Evolutionary conservation across 768 basidiomycete species (phyloP).

Genomic region (Gloeopeniophorella convolvens): DNA sequence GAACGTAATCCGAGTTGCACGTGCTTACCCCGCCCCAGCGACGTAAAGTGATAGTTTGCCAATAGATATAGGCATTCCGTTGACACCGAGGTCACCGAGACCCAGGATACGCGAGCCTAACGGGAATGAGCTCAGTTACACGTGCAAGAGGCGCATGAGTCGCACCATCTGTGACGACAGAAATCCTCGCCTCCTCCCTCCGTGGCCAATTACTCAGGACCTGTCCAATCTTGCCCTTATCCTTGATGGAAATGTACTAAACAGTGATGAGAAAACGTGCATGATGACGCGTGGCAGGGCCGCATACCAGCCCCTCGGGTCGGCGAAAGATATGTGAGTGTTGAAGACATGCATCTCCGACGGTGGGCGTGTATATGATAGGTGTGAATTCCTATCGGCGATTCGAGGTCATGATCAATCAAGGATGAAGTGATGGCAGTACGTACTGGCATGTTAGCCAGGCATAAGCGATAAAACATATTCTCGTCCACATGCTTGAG

Average conservation of each 20-base stretch:
- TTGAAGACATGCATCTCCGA: conserved; percentile 85
- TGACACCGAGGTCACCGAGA: conserved; percentile 75
- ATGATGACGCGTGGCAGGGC: neutral
- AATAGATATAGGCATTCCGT: conserved; percentile 83
- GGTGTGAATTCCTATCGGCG: conserved; percentile 49
- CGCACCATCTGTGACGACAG: conserved; percentile 87
- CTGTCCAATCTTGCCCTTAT: conserved; percentile 71
- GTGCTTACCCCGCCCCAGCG: conserved; percentile 75
- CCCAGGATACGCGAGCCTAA: conserved; percentile 84
- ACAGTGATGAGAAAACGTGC: neutral
- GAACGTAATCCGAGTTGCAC: neutral
- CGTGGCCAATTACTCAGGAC: conserved; percentile 70
- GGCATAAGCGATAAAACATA: conserved; percentile 74
- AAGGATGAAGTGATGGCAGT: conserved; percentile 1
- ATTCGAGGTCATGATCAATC: neutral
- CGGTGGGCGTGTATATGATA: conserved; percentile 88
- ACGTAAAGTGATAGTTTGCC: conserved; percentile 92
- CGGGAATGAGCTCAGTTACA: neutral
- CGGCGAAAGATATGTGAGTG: conserved; percentile 73
- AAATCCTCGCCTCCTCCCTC: conserved; percentile 72
- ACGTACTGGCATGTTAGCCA: conserved; percentile 60
- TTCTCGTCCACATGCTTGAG: conserved; percentile 66
- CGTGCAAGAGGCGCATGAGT: neutral
- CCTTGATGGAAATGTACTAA: conserved; percentile 74
- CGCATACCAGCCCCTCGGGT: conserved; percentile 62